Evolutionary conservation across 768 basidiomycete genomes (phyloP).

Genomic region (Hebeloma cylindrosporum): DNA sequence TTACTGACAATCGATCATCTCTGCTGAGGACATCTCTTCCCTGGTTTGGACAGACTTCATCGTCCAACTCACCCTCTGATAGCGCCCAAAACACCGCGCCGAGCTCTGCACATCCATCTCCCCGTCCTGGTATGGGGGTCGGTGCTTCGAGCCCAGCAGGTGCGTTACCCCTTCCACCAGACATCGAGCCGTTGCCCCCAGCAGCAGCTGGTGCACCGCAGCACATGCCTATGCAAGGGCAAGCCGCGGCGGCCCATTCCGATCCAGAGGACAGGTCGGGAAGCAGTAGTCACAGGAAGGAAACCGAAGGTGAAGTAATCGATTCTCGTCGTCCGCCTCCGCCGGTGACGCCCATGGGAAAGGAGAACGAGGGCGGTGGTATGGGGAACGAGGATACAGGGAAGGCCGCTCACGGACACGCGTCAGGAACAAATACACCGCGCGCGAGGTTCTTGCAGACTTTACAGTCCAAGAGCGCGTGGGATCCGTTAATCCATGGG

Average conservation of each 20-base stretch:
- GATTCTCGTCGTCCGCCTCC: neutral
- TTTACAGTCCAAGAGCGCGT: conserved; percentile 60
- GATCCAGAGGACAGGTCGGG: neutral
- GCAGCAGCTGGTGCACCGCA: conserved; percentile 10
- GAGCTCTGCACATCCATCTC: conserved; percentile 19
- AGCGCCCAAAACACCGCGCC: conserved; percentile 10
- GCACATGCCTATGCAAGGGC: conserved; percentile 1
- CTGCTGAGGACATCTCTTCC: conserved; percentile 9
- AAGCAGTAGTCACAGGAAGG: conserved; percentile 6
- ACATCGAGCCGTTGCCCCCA: conserved; percentile 26
- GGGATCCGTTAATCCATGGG: conserved; percentile 69
- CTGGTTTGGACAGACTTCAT: conserved; percentile 18
- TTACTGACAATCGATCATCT: neutral
- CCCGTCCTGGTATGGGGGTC: conserved; percentile 9
- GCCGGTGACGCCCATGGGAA: neutral
- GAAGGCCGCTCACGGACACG: conserved; percentile 10
- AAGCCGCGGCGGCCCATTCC: neutral
- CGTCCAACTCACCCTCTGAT: conserved; percentile 15
- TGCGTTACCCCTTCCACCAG: conserved; percentile 16
- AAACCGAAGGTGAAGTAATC: no score
- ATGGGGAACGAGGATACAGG: conserved; percentile 5
- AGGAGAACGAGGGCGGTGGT: neutral
- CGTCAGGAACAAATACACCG: conserved; percentile 29
- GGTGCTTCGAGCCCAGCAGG: conserved; percentile 1
- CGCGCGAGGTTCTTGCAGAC: conserved; percentile 55